phyloP scores from a whole-genome alignment of 352 stramenopile species.

The Pythium apleroticum region DNA sequence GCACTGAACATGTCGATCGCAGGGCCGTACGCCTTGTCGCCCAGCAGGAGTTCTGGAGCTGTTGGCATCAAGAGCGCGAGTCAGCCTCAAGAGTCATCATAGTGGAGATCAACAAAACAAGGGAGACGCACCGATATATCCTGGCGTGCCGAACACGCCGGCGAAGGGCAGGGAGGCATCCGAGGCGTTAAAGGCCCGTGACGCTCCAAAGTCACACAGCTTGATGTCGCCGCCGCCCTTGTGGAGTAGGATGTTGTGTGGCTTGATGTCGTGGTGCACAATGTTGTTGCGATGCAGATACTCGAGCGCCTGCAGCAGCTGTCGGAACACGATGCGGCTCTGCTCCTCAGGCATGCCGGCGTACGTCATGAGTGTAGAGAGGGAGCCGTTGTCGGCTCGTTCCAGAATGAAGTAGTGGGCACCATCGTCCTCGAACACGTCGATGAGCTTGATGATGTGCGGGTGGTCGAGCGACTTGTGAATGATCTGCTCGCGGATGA shows the following conservation, averaged over 20 bases:
- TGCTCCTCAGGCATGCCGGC: constrained; percentile 48
- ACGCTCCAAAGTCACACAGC: constrained; percentile 84
- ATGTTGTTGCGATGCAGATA: constrained; percentile 78
- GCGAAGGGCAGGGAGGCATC: constrained; percentile 56
- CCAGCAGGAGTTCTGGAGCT: constrained; percentile 61
- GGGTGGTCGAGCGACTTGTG: constrained; percentile 64
- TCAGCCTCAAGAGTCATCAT: background rate
- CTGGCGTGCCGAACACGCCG: constrained; percentile 67
- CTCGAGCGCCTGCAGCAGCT: constrained; percentile 60
- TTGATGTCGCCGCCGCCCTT: constrained; percentile 52
- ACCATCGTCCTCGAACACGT: constrained; percentile 70
- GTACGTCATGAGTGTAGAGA: constrained; percentile 53
- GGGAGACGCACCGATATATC: constrained; percentile 51
- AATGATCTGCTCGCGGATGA: constrained; percentile 72
- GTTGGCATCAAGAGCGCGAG: constrained; percentile 4
- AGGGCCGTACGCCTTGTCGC: constrained; percentile 46
- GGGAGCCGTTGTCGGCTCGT: constrained; percentile 52
- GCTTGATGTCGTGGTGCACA: constrained; percentile 92
- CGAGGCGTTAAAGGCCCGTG: constrained; percentile 57
- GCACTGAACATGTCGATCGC: constrained; percentile 78
- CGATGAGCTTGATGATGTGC: constrained; percentile 75
- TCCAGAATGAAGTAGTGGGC: constrained; percentile 79
- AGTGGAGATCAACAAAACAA: background rate
- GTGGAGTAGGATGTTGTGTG: constrained; percentile 75
- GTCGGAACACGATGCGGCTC: constrained; percentile 53